Conservation (phyloP, 768 basidiomycete genomes). For the Russula dissimulans region DNA sequence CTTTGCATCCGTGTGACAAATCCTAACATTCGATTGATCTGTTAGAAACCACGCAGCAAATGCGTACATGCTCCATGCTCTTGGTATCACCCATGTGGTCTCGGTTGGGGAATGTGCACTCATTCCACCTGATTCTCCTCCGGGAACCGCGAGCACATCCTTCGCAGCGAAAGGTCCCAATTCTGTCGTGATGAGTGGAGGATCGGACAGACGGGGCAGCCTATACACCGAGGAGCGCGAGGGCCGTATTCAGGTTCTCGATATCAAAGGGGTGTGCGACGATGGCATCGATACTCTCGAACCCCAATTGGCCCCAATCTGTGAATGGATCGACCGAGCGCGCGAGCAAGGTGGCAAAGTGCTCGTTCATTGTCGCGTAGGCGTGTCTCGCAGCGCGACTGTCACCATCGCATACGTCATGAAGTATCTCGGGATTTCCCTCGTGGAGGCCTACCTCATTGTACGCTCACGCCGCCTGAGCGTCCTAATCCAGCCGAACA, state of each 20-base stretch:
- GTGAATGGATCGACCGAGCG: constrained; percentile 90
- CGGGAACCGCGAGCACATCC: not conserved
- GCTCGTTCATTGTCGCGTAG: constrained; percentile 97
- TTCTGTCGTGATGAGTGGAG: constrained; percentile 34
- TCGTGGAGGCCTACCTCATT: constrained; percentile 90
- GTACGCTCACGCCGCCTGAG: constrained; percentile 84
- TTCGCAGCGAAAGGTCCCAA: not conserved
- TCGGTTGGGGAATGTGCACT: constrained; percentile 94
- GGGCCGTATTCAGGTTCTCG: constrained; percentile 82
- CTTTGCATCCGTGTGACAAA: constrained; percentile 3
- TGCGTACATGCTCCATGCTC: constrained; percentile 89
- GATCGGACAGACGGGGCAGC: constrained; percentile 52
- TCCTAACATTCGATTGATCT: constrained; percentile 16
- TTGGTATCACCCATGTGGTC: constrained; percentile 95
- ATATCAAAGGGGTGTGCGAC: constrained; percentile 88
- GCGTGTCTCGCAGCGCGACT: constrained; percentile 90
- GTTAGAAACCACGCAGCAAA: constrained; percentile 85
- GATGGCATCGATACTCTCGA: constrained; percentile 94
- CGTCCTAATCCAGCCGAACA: constrained; percentile 90
- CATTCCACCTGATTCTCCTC: constrained; percentile 44
- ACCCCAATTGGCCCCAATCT: constrained; percentile 79
- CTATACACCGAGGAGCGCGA: constrained; percentile 84
- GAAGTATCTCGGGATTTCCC: constrained; percentile 76
- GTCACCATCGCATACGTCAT: constrained; percentile 98
- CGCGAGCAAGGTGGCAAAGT: constrained; percentile 77